Evolutionary conservation across 78 protist genomes (phyloP).

Genomic region (Ministeria vibrans): DNA sequence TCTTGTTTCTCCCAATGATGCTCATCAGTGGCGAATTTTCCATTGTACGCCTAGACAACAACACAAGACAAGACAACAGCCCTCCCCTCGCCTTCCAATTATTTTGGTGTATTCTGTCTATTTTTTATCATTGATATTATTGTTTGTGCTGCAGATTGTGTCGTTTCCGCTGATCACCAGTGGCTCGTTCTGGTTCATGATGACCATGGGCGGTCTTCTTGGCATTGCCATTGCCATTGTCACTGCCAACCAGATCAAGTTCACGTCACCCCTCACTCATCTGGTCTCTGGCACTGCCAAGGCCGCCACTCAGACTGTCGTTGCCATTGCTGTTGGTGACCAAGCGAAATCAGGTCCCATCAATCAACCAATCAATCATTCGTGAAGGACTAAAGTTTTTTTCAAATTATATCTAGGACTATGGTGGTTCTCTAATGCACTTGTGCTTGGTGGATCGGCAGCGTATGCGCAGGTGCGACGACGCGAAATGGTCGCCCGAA

Average conservation of each 20-base stretch:
- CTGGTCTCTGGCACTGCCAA: constrained; percentile 70
- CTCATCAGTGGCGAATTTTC: constrained; percentile 47
- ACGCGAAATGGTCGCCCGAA: constrained; percentile 16
- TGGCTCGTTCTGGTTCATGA: constrained; percentile 39
- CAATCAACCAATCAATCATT: no score
- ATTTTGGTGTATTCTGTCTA: no score
- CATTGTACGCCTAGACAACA: constrained; percentile 3
- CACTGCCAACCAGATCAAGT: constrained; percentile 70
- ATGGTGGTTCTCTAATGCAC: background rate
- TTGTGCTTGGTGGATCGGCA: constrained; percentile 62
- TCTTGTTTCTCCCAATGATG: constrained; percentile 52
- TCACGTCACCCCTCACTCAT: constrained; percentile 75
- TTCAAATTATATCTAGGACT: no score
- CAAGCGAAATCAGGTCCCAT: constrained; percentile 23
- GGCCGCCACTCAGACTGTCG: constrained; percentile 70
- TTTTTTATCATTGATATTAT: no score
- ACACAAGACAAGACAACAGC: no score
- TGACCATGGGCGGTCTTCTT: constrained; percentile 57
- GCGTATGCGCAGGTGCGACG: constrained; percentile 59
- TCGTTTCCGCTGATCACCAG: constrained; percentile 11
- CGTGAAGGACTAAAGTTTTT: no score
- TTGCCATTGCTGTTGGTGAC: constrained; percentile 42
- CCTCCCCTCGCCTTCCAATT: background rate
- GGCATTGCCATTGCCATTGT: constrained; percentile 59
- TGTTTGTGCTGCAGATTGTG: background rate